Percentiles rank a stretch among this genome's conserved stretches.
Evolutionary conservation across 441 rosid genomes (phyloP).

Genomic region (Metrosideros polymorpha): DNA sequence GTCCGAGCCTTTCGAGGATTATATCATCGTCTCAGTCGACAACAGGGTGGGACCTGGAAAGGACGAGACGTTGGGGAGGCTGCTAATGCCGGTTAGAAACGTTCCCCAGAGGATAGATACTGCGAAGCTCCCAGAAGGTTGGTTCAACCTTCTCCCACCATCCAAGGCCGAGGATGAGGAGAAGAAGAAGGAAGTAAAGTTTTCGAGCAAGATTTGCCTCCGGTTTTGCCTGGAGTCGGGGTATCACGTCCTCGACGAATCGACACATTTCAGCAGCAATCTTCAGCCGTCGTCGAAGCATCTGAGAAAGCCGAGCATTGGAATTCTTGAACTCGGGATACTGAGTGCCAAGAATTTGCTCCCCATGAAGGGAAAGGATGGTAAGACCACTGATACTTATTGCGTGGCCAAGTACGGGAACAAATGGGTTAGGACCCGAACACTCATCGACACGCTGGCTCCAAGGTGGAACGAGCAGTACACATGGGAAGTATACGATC

Average conservation of each 20-base stretch:
- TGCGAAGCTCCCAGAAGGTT: conserved; percentile 38
- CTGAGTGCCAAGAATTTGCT: conserved; percentile 46
- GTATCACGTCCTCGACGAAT: conserved; percentile 65
- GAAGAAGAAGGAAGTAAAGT: conserved; percentile 57
- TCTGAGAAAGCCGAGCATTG: conserved; percentile 41
- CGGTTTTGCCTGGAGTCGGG: conserved; percentile 38
- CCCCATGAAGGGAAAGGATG: conserved; percentile 56
- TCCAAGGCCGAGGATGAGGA: conserved; percentile 18
- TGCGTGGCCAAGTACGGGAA: conserved; percentile 68
- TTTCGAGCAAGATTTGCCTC: conserved; percentile 58
- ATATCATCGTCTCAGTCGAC: conserved; percentile 34
- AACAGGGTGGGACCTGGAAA: conserved; percentile 45
- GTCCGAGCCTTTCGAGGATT: conserved; percentile 58
- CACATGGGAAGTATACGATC: conserved; percentile 67
- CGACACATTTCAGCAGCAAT: conserved; percentile 63
- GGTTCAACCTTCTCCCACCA: conserved; percentile 39
- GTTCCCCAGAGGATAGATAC: conserved; percentile 37
- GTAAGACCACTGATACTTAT: conserved; percentile 45
- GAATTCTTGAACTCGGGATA: conserved; percentile 57
- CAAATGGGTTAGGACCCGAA: conserved; percentile 67
- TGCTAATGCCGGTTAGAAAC: conserved; percentile 25
- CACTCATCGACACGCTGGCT: conserved; percentile 39
- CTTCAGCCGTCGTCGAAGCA: conserved; percentile 53
- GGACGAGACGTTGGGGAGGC: conserved; percentile 41
- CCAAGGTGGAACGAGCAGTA: conserved; percentile 68